Evolutionary conservation across 2,329 filamentous ascomycete genomes (phyloP), one percentile per base, ranked within the genome.

Genomic region (Penicillium sp.): DNA sequence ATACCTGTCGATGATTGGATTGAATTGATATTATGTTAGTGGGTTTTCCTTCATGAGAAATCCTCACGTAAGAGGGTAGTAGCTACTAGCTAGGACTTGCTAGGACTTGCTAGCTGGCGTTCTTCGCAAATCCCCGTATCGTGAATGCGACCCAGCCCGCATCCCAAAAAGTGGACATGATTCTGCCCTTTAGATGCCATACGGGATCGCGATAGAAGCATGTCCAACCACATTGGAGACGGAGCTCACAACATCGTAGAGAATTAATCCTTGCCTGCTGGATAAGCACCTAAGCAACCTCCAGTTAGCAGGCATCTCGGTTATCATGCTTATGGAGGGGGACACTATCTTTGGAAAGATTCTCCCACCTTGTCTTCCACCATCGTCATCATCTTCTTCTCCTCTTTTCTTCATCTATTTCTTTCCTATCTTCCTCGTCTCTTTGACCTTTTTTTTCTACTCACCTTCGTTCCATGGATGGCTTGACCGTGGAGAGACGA

Each of bases 121-220:
- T 49, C 30, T 49, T 10, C 7, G 45, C 17, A 49, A 22, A 33
- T n/a, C 54, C 51, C 35, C 4, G 63, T 65, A 59, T 50, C 38
- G 40, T 64, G 58, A 56, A 61, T 56, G 49, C 59, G 60, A 58
- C 55, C 49, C 57, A 62, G 61, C 64, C 65, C 56, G 57, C 45
- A 61, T 59, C 51, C 53, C 42, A 66, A 65, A 55, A 38, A 50
- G 22, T 26, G 50, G 38, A 40, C n/a, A 12, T 26, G 26, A 50
- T 47, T 40, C 17, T 17, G 30, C 35, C 24, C 44, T 28, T 17
- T 15, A 22, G 40, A 24, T 24, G 4, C 19, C 40, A 24, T 44
- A 24, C 40, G 40, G 42, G 19, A 24, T 26, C 26, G 42, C 42
- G 55, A 57, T 50, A 50, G 24, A 40, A 30, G 42, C 55, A 30